Base-by-base conservation (phyloP, 192 early-diverging fungal species). In the Haplosporangium gracile region DNA sequence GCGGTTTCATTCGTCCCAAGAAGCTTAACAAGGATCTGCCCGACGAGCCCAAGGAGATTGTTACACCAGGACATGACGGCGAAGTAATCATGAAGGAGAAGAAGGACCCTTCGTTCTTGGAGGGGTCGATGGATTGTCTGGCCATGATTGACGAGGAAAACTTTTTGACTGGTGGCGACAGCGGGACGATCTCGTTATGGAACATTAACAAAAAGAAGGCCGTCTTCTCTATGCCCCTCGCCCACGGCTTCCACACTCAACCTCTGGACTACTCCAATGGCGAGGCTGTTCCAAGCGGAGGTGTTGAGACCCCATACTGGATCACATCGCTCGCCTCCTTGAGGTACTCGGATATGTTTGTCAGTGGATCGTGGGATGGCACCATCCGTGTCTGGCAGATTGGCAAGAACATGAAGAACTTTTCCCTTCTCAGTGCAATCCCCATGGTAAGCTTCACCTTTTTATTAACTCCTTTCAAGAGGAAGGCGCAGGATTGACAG, bases 61-160 rank as follows among this genome's bases (percentile, higher is more conserved):
- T 70, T 22, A 80, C 83, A 8, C 69, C 83, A 2, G 68, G 51
- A 18, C 70, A 68, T 2, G 79, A 85, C 20, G 76, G 75, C 24
- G 84, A 72, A 47, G 90, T 74, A 40, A 71, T 81, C 4, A 77
- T 71, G 77, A 69, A 74, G 70, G 71, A 81, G 65, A 79, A 82
- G 82, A 90, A 76, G 80, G 82, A 72, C 20, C 70, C 80, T 45
- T 68, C 57, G 47, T 80, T 91, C 70, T 63, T 85, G 29, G 95
- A 96, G 71, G 94, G 95, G 9, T 93, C 92, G 15, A 74, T 98
- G 57, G 99, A 99, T 87, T 94, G 91, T 39, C 91, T 99, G 32
- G 95, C 95, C 29, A 93, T 98, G 94, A 89, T 99, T 57, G 97
- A 99, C 86, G 99, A 99, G 84, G 95, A 97, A 68, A 91, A 93